Conservation (phyloP, 2,329 filamentous ascomycete genomes). For the Tolypocladium amazonense region DNA sequence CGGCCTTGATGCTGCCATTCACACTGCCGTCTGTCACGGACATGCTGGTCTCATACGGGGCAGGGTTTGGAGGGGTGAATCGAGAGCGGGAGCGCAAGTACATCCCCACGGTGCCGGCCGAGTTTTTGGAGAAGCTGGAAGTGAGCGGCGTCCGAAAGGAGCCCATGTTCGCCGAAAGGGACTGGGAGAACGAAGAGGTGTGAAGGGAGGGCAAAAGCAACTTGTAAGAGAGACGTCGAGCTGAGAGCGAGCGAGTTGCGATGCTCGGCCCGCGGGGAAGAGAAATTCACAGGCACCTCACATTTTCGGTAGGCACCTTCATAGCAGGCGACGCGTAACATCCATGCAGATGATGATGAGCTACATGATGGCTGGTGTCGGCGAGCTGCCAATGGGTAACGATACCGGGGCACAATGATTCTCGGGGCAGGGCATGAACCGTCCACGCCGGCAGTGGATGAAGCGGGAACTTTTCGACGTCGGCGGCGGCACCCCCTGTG, state of each 20-base stretch:
- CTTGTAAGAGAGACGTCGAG: neutral
- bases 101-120: slow-evolving; percentile 86
- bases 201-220: slow-evolving; percentile 11
- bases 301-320: neutral
- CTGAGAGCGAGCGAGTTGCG: neutral
- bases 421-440: neutral
- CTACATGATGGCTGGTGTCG: neutral
- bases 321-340: neutral
- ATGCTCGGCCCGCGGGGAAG: neutral
- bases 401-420: neutral
- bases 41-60: slow-evolving; percentile 92
- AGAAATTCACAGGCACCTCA: neutral
- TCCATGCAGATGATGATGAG: neutral
- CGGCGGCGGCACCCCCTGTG: neutral
- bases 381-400: neutral
- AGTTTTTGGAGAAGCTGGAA: slow-evolving; percentile 85
- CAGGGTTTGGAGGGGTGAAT: slow-evolving; percentile 88
- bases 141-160: slow-evolving; percentile 37
- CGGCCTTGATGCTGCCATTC: slow-evolving; percentile 87
- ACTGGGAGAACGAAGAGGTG: slow-evolving; percentile 58
- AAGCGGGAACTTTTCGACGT: neutral
- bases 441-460: neutral
- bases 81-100: slow-evolving; percentile 89
- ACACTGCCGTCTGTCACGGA: slow-evolving; percentile 92
- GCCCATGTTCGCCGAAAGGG: slow-evolving; percentile 51